Conservation (phyloP, 345 rosid genomes). For the Salix exigua region DNA sequence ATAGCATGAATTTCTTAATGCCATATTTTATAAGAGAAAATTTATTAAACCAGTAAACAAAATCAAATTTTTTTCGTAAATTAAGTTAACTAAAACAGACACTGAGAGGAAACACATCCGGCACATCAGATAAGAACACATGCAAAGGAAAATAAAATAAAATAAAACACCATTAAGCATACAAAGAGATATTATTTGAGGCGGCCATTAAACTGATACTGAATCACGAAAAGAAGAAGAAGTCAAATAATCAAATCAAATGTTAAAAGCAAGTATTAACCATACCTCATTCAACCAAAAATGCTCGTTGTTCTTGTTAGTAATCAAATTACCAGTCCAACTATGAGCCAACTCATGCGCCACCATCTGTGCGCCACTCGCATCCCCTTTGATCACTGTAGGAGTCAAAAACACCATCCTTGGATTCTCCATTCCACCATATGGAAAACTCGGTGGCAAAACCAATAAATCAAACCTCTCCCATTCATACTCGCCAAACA, state of each 20-base stretch:
- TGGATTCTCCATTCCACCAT: constrained; percentile 93
- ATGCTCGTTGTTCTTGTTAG: constrained; percentile 80
- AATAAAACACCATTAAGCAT: background rate
- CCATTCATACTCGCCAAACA: constrained; percentile 82
- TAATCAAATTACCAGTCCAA: constrained; percentile 92
- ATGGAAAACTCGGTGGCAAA: constrained; percentile 89
- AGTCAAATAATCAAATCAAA: background rate
- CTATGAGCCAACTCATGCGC: constrained; percentile 94
- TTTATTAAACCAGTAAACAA: background rate
- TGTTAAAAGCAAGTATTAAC: background rate
- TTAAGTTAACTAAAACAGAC: background rate
- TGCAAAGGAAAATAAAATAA: background rate
- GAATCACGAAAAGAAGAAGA: background rate
- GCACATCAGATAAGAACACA: background rate
- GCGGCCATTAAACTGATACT: background rate
- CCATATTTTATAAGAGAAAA: background rate
- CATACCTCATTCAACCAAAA: constrained; percentile 95
- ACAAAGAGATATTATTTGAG: background rate
- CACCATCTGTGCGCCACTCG: constrained; percentile 81
- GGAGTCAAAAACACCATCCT: constrained; percentile 89
- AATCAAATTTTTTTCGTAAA: background rate
- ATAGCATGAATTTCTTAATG: background rate
- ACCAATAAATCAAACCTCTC: constrained; percentile 85
- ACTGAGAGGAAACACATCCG: background rate
- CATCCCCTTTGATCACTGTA: constrained; percentile 85